These are phyloP conservation scores for Cytospora piceicola DNA, from an alignment of 2,329 filamentous ascomycete genomes.

Conservation along the genomic window DNA sequence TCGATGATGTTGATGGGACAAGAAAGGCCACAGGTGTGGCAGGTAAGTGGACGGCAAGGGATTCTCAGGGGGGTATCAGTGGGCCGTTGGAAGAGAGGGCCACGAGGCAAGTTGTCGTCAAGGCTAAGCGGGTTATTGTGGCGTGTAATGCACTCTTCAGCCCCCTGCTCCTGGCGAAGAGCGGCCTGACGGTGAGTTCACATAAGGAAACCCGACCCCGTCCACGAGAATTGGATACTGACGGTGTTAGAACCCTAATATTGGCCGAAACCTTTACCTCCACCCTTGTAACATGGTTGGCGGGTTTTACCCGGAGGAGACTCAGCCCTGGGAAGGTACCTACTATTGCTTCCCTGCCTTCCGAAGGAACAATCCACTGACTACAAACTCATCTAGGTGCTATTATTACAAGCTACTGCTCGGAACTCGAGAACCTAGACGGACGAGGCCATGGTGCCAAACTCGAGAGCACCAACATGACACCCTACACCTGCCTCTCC, in stretches of 20 bases:
- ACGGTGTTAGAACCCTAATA: conserved; percentile 65
- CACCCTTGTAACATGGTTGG: conserved; percentile 67
- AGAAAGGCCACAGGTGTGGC: conserved; percentile 70
- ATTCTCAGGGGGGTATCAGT: conserved; percentile 61
- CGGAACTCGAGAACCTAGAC: conserved; percentile 80
- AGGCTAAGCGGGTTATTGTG: conserved; percentile 80
- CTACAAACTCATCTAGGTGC: conserved; percentile 56
- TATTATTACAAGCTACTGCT: conserved; percentile 79
- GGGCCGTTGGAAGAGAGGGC: conserved; percentile 50
- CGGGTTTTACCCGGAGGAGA: conserved; percentile 71
- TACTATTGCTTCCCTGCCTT: no score
- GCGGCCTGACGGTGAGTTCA: conserved; percentile 67
- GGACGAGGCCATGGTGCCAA: conserved; percentile 80
- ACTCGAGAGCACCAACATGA: conserved; percentile 76
- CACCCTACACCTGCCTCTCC: conserved; percentile 67
- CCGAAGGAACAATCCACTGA: background rate
- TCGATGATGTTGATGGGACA: conserved; percentile 55
- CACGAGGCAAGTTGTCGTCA: conserved; percentile 68
- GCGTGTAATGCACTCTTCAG: conserved; percentile 76
- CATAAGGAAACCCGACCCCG: no score
- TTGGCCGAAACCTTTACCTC: conserved; percentile 76
- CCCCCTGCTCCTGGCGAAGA: conserved; percentile 75
- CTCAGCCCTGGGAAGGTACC: conserved; percentile 67
- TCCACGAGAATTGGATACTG: background rate
- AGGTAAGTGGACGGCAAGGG: conserved; percentile 76